A percentile compares a stretch with the other conserved stretches of the same genome.
Conservation (phyloP, 2,329 filamentous ascomycete species). For the Trichoderma breve region DNA sequence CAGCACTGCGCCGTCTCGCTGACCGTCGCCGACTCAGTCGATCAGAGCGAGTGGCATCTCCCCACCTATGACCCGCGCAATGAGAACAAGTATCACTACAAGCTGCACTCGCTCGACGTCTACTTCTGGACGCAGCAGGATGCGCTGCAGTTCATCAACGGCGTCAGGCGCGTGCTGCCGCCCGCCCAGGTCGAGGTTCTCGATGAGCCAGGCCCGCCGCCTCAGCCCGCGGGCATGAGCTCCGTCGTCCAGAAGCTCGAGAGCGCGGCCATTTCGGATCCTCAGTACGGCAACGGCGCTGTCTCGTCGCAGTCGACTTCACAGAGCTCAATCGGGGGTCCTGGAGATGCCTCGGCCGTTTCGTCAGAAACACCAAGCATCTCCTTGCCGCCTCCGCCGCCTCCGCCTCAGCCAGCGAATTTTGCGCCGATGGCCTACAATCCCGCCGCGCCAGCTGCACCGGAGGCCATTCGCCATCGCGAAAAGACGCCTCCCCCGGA, state of each 20-base stretch:
- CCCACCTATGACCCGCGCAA: conserved; percentile 70
- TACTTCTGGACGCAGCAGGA: conserved; percentile 79
- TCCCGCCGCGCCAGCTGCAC: conserved; percentile 72
- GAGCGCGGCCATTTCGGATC: conserved; percentile 63
- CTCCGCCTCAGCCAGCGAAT: conserved; percentile 36
- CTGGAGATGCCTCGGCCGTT: conserved; percentile 16
- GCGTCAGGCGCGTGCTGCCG: conserved; percentile 63
- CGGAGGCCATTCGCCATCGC: conserved; percentile 67
- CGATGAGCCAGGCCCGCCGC: conserved; percentile 59
- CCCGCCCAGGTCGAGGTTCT: conserved; percentile 59
- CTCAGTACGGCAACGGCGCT: conserved; percentile 39
- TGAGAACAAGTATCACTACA: conserved; percentile 76
- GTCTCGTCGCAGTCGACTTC: conserved; percentile 13
- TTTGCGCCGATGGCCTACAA: conserved; percentile 73
- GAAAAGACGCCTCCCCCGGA: conserved; percentile 79
- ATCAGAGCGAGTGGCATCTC: conserved; percentile 68
- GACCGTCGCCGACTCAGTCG: conserved; percentile 54
- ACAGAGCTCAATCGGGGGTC: conserved; percentile 3
- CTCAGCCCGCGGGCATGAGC: conserved; percentile 54
- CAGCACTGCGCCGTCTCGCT: conserved; percentile 70
- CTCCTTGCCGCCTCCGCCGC: conserved; percentile 31
- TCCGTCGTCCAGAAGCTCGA: conserved; percentile 73
- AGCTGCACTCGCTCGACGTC: conserved; percentile 70
- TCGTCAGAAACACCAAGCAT: conserved; percentile 11
- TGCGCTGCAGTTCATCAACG: conserved; percentile 67